Evolutionary conservation across 345 rosid species (phyloP), one percentile per base, ranked within the genome.

Genomic region (Citrus unshiu): DNA sequence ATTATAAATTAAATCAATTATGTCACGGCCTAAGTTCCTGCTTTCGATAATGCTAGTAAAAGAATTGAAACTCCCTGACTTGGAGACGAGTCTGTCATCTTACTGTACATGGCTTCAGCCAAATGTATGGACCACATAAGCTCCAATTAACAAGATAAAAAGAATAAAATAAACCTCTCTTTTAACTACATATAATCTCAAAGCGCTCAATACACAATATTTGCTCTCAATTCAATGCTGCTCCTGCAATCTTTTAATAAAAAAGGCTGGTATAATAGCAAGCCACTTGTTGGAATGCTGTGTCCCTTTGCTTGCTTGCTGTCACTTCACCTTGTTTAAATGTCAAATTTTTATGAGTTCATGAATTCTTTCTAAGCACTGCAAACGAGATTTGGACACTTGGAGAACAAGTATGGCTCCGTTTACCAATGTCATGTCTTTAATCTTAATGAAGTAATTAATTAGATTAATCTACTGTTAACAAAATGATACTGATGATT

Each of bases 381-480:
- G 54, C 27, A 60, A 62, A 40, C 6, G 39, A 75, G 32, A 22
- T 27, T 12, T 49, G 39, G 75, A 82, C 77, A 78, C 60, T 39
- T 69, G 73, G 68, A 70, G 25, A 63, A 7, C 1, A 25, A 35
- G 65, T 9, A 27, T 54, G 62, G 70, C 71, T 75, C 71, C 62
- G 46, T 27, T 64, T 51, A 49, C 78, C 51, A 65, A 75, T 29
- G 49, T 12, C 14, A 64, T 46, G 49, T 30, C 78, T 29, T 39
- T 19, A 14, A 24, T 6, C 13, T 8, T 46, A 18, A 21, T 70
- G 3, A 46, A 13, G 51, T 46, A 46, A 13, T 46, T 12, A 46
- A 13, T 46, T 19, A 12, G 58, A 54, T 73, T 40, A 25, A 74
- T 27, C 25, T 13, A 27, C 43, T 0, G 39, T 34, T 62, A 30